These are phyloP conservation scores for Xylaria sp. DNA, from an alignment of 2,329 filamentous ascomycete genomes.

Conservation along the genomic window DNA sequence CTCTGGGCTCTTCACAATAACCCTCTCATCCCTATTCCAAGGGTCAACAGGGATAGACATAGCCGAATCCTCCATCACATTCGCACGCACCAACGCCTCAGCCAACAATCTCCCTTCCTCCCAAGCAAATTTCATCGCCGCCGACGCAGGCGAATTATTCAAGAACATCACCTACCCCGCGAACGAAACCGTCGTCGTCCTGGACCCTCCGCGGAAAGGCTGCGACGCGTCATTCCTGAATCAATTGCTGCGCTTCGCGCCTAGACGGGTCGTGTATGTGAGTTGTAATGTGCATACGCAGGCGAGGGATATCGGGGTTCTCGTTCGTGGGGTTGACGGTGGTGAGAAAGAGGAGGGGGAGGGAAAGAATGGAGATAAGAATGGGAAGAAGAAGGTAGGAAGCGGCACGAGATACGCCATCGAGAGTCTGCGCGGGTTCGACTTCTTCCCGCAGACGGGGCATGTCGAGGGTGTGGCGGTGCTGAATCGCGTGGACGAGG, in stretches of 20 bases:
- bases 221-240: slow-evolving; percentile 84
- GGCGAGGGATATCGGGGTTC: slow-evolving; percentile 86
- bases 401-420: slow-evolving; percentile 70
- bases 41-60: slow-evolving; percentile 92
- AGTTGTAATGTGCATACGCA: slow-evolving; percentile 99
- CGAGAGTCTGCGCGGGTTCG: slow-evolving; percentile 89
- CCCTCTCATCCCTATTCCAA: slow-evolving; percentile 83
- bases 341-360: slow-evolving; percentile 18
- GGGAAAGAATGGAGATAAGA: slow-evolving; percentile 35
- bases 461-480: slow-evolving; percentile 74
- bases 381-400: too few species aligned
- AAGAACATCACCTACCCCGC: slow-evolving; percentile 72
- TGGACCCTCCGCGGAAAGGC: slow-evolving; percentile 96
- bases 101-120: slow-evolving; percentile 72
- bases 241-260: slow-evolving; percentile 80
- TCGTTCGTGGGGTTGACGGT: slow-evolving; percentile 72
- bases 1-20: slow-evolving; percentile 96
- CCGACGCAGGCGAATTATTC: slow-evolving; percentile 86
- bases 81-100: slow-evolving; percentile 76
- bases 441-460: slow-evolving; percentile 92
- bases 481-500: slow-evolving; percentile 59
- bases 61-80: slow-evolving; percentile 75
- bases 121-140: slow-evolving; percentile 84
- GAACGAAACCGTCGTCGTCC: slow-evolving; percentile 87
- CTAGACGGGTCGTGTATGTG: slow-evolving; percentile 85